Conservation (phyloP, 2,329 filamentous ascomycete species). For the Nemania sp. region DNA sequence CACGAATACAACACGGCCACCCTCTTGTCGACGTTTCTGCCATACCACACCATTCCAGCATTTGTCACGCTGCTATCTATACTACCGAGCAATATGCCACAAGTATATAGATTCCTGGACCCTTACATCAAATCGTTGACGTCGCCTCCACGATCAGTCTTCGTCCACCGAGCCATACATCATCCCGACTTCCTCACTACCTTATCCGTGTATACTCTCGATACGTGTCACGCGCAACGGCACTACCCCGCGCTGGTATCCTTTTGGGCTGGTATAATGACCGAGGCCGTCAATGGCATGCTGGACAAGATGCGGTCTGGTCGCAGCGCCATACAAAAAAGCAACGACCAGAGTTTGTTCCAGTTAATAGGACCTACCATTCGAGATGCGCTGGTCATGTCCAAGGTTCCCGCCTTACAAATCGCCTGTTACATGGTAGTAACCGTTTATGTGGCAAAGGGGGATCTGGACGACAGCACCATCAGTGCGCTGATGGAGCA, state of each 20-base stretch:
- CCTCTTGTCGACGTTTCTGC: slow-evolving; percentile 84
- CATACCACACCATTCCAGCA: slow-evolving; percentile 84
- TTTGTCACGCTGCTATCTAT: slow-evolving; percentile 89
- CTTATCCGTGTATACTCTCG: slow-evolving; percentile 79
- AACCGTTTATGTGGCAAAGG: slow-evolving; percentile 82
- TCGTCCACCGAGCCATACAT: slow-evolving; percentile 82
- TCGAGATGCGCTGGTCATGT: slow-evolving; percentile 76
- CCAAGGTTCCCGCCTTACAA: slow-evolving; percentile 76
- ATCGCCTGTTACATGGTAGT: slow-evolving; percentile 91
- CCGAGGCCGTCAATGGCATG: slow-evolving; percentile 83
- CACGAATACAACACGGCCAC: slow-evolving; percentile 87
- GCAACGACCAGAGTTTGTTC: slow-evolving; percentile 80
- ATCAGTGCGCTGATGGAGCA: slow-evolving; percentile 91
- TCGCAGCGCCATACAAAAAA: slow-evolving; percentile 72
- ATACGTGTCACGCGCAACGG: slow-evolving; percentile 70
- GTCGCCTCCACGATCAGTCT: slow-evolving; percentile 75
- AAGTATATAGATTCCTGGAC: slow-evolving; percentile 79
- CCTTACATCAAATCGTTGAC: slow-evolving; percentile 83
- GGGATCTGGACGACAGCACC: slow-evolving; percentile 75
- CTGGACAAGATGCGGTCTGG: slow-evolving; percentile 79
- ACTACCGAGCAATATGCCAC: slow-evolving; percentile 73
- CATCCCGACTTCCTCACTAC: slow-evolving; percentile 75
- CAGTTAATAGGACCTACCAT: slow-evolving; percentile 69
- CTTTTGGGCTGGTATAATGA: slow-evolving; percentile 89
- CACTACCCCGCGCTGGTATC: slow-evolving; percentile 79